These are phyloP conservation scores for Yarrowia sp. DNA, from an alignment of 805 yeast species.

Conservation along the genomic window DNA sequence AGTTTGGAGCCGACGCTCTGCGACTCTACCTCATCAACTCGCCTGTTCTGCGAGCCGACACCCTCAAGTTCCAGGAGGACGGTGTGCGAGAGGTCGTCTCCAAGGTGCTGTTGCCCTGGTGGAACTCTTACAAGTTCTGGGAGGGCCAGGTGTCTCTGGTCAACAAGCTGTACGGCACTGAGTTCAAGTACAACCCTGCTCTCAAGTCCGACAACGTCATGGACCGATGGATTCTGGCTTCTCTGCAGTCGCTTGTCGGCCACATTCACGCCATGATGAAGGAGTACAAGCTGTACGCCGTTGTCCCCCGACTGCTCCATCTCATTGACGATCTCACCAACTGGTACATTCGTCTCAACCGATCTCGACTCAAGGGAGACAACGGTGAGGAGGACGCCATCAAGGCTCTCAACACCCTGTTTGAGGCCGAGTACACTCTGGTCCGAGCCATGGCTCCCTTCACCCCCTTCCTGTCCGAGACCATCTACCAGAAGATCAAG, in stretches of 20 bases:
- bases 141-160: constrained; percentile 90
- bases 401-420: constrained; percentile 86
- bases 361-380: constrained; percentile 97
- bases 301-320: constrained; percentile 87
- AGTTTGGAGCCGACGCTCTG: constrained; percentile 97
- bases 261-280: constrained; percentile 90
- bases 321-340: constrained; percentile 95
- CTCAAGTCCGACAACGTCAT: constrained; percentile 81
- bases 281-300: constrained; percentile 90
- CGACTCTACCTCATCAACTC: constrained; percentile 96
- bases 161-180: constrained; percentile 73
- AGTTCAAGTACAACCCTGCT: constrained; percentile 73
- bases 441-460: constrained; percentile 98
- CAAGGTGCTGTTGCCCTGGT: constrained; percentile 96
- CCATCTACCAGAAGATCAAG: constrained; percentile 79
- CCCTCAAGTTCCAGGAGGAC: constrained; percentile 95
- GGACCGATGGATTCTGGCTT: constrained; percentile 97
- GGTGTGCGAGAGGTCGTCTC: constrained; percentile 98
- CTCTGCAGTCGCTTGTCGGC: constrained; percentile 88
- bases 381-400: constrained; percentile 83
- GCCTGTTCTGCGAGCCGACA: constrained; percentile 95
- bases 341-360: constrained; percentile 98
- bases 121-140: constrained; percentile 95
- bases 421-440: constrained; percentile 87
- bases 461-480: constrained; percentile 94